Evolutionary conservation across 1,139 yeast genomes (phyloP).

Genomic region (Candida anutae): DNA sequence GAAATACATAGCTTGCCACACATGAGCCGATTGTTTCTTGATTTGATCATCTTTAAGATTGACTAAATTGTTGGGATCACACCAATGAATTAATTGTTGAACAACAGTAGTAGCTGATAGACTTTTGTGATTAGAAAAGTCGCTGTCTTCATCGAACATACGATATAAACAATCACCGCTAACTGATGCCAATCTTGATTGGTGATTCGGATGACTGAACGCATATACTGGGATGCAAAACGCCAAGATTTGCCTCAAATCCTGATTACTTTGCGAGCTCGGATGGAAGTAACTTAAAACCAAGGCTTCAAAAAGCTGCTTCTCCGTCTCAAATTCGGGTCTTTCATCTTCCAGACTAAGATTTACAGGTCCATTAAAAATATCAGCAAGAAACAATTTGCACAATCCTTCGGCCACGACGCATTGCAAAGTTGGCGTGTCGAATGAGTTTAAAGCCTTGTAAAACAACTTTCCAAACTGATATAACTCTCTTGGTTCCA

Average conservation of each 20-base stretch:
- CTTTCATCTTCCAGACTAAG: constrained; percentile 8
- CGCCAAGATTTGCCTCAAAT: constrained; percentile 72
- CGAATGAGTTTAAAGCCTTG: constrained; percentile 52
- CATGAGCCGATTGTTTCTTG: constrained; percentile 42
- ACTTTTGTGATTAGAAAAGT: constrained; percentile 17
- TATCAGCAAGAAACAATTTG: constrained; percentile 73
- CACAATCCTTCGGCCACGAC: constrained; percentile 83
- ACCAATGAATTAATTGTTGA: constrained; percentile 78
- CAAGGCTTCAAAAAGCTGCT: constrained; percentile 56
- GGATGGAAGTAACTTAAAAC: constrained; percentile 73
- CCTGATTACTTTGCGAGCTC: constrained; percentile 51
- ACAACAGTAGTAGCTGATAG: constrained; percentile 52
- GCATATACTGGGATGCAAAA: constrained; percentile 90
- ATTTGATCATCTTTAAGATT: constrained; percentile 36
- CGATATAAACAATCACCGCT: constrained; percentile 64
- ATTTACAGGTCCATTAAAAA: constrained; percentile 47
- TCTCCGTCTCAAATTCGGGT: constrained; percentile 22
- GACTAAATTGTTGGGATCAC: constrained; percentile 70
- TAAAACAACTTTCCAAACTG: constrained; percentile 56
- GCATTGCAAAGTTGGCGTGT: constrained; percentile 63
- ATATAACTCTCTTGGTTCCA: constrained; percentile 33
- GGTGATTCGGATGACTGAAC: constrained; percentile 70
- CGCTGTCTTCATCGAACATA: constrained; percentile 38
- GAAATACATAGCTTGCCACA: constrained; percentile 51
- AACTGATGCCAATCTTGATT: constrained; percentile 54